Evolutionary conservation across 495 filamentous ascomycete species (phyloP), one percentile per base, ranked within the genome.

Genomic region (Achaetomiella virescens): DNA sequence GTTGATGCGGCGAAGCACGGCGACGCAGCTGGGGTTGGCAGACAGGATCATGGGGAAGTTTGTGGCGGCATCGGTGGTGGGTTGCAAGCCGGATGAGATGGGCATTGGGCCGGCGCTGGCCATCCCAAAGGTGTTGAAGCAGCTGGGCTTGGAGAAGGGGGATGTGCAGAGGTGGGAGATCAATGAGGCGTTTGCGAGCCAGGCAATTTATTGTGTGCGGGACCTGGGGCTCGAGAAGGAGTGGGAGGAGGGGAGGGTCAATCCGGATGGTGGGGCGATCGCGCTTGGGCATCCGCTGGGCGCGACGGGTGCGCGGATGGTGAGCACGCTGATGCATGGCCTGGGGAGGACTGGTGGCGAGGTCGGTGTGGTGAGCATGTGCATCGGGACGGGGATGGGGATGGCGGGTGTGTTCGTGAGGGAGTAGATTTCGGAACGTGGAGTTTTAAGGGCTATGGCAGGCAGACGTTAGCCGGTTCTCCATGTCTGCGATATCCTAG

Each of bases 131-230:
- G 76, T 95, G 40, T 72, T 96, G 18, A 65, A 77, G 45, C 77
- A 79, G 52, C 77, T 86, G 10, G 89, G 84, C 17, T 57, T 96
- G 35, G 62, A 64, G 46, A 82, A 75, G 6, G 72, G 75, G 10
- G 89, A 97, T 46, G 84, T 97, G 0, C 81, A 85, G 6, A 74
- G 92, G n/a, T 96, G 90, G 90, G 91, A 97, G 78, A 85, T 97
- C 68, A 97, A 96, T 70, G 91, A 96, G 78, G 91, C 91, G 18
- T 97, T 96, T 72, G 91, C 91, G 4, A 88, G 85, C 51, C 91
- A 97, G 74, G 85, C 88, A 12, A 67, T 96, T 10, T 88, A 95
- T 73, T 92, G 86, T 64, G 67, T 89, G 33, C 73, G 88, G 60
- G 80, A 84, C 70, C 73, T 96, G 17, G 89, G 89, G 0, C 66